A percentile compares a stretch with the other conserved stretches of the same genome.
phyloP scores from a whole-genome alignment of 257 asterid species.

The Petunia secreta region DNA sequence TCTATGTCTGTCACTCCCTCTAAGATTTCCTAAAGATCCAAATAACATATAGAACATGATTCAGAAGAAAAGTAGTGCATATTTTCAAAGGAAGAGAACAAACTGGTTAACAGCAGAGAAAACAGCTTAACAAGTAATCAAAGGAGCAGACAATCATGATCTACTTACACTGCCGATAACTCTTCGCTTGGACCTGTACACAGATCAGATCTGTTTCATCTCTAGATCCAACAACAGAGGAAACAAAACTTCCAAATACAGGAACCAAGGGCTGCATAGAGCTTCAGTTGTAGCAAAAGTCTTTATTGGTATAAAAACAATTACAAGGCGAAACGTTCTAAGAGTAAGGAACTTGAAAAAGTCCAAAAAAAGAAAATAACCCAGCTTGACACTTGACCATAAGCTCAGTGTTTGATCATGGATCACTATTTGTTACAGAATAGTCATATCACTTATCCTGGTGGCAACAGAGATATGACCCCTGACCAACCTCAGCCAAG shows the following conservation, averaged over 20 bases:
- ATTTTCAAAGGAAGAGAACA: conserved; percentile 3
- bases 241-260: conserved; percentile 31
- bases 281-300: not conserved
- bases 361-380: not conserved
- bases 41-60: conserved; percentile 16
- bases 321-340: not conserved
- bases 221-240: conserved; percentile 26
- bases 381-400: not conserved
- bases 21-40: conserved; percentile 70
- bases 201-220: conserved; percentile 31
- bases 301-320: not conserved
- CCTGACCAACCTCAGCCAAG: not conserved
- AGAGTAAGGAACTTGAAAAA: not conserved
- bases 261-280: conserved; percentile 22
- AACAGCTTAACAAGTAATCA: not conserved
- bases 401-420: not conserved
- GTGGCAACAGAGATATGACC: conserved; percentile 6
- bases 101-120: not conserved
- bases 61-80: not conserved
- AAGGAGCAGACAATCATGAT: conserved; percentile 19
- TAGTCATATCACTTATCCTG: not conserved
- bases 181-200: conserved; percentile 35
- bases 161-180: conserved; percentile 31
- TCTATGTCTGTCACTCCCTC: conserved; percentile 88
- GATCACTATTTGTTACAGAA: not conserved